Evolutionary conservation across 192 early-diverging fungal species (phyloP).

Genomic region (Backusella mclennaniae): DNA sequence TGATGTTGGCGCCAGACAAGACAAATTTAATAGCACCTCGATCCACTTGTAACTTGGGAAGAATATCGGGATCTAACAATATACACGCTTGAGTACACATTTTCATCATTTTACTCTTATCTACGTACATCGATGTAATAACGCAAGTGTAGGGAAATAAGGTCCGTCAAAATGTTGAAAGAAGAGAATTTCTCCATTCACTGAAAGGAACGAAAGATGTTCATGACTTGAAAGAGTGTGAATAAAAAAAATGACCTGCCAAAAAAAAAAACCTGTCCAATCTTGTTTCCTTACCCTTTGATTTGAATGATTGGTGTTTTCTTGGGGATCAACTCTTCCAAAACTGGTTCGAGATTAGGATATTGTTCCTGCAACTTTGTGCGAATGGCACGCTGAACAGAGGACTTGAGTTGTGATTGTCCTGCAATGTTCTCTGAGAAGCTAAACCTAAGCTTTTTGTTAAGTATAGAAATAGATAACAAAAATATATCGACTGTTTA

Average conservation of each 20-base stretch:
- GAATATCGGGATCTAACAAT: constrained; percentile 78
- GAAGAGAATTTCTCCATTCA: constrained; percentile 84
- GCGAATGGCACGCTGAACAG: constrained; percentile 83
- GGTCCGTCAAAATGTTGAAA: constrained; percentile 97
- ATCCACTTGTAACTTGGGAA: constrained; percentile 91
- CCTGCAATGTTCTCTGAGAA: constrained; percentile 78
- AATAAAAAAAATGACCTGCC: neutral
- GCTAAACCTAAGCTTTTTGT: constrained; percentile 51
- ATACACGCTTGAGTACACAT: neutral
- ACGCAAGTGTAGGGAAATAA: constrained; percentile 78
- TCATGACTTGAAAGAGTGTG: constrained; percentile 63
- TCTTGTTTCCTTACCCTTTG: constrained; percentile 67
- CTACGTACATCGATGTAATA: constrained; percentile 86
- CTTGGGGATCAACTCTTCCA: constrained; percentile 97
- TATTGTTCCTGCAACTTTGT: constrained; percentile 86
- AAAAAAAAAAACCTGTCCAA: neutral
- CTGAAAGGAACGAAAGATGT: constrained; percentile 79
- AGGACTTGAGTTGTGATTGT: constrained; percentile 90
- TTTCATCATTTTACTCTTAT: neutral
- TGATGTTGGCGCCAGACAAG: constrained; percentile 94
- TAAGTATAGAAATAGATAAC: neutral
- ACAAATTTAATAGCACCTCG: constrained; percentile 98
- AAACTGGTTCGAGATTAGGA: constrained; percentile 77
- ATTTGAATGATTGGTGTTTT: constrained; percentile 83
- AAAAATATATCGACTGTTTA: neutral